These are phyloP conservation scores for Clarireedia sp. DNA, from an alignment of 2,329 filamentous ascomycete species.

Conservation along the genomic window DNA sequence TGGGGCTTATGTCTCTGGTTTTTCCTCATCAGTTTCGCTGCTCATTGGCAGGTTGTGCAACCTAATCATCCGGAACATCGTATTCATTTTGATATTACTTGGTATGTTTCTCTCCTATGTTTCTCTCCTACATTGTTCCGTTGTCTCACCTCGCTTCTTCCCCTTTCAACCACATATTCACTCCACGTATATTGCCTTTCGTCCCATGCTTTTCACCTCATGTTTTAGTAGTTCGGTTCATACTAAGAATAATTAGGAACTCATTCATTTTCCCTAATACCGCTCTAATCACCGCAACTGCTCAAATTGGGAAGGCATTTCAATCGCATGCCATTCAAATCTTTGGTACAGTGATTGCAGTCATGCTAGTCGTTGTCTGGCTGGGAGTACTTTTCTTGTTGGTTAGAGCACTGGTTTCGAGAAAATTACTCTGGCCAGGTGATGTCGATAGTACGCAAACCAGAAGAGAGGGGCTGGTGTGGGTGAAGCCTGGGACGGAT, in stretches of 20 bases:
- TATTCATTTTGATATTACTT: constrained; percentile 75
- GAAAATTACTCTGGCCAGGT: constrained; percentile 68
- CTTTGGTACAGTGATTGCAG: constrained; percentile 59
- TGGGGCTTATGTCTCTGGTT: constrained; percentile 82
- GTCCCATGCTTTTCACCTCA: not conserved
- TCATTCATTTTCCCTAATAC: constrained; percentile 51
- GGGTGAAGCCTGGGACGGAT: constrained; percentile 8
- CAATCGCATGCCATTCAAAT: constrained; percentile 53
- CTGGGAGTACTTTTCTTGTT: constrained; percentile 61
- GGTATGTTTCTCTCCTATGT: constrained; percentile 33
- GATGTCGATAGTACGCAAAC: constrained; percentile 5
- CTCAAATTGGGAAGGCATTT: constrained; percentile 59
- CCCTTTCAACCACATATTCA: too few species aligned
- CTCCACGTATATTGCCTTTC: not conserved
- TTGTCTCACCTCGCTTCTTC: too few species aligned
- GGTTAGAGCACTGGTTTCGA: constrained; percentile 56
- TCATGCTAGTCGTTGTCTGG: constrained; percentile 60
- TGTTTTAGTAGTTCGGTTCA: not conserved
- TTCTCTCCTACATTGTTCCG: not conserved
- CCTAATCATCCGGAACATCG: constrained; percentile 37
- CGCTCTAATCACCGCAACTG: constrained; percentile 54
- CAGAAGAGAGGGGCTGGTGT: too few species aligned
- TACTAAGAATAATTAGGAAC: constrained; percentile 40
- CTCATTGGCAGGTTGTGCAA: constrained; percentile 59
- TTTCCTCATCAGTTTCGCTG: constrained; percentile 71